Percentiles rank a stretch among this genome's conserved stretches.
phyloP scores from a whole-genome alignment of 116 monocot genomes.

The Zostera marina region DNA sequence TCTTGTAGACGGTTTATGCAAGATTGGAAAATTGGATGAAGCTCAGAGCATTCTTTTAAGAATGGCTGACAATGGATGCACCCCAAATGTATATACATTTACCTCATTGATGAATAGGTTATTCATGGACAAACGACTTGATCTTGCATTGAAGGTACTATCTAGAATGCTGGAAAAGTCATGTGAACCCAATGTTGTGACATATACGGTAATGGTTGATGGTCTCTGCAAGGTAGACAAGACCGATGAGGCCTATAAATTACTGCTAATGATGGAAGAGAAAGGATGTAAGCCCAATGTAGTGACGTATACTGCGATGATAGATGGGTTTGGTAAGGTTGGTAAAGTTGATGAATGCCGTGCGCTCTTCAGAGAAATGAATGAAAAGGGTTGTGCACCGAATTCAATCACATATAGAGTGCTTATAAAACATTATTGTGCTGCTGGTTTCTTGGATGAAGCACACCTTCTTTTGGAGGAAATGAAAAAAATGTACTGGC shows the following conservation, averaged over 20 bases:
- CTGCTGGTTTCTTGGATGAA: conserved; percentile 69
- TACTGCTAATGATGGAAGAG: conserved; percentile 74
- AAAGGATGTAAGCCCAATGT: conserved; percentile 91
- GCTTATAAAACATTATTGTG: conserved; percentile 79
- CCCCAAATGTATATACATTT: conserved; percentile 78
- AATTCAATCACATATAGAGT: conserved; percentile 86
- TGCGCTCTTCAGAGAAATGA: conserved; percentile 60
- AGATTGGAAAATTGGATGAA: conserved; percentile 62
- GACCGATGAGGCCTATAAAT: conserved; percentile 64
- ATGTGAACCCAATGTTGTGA: conserved; percentile 78
- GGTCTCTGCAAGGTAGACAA: conserved; percentile 86
- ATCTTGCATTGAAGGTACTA: conserved; percentile 73
- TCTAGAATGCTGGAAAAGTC: conserved; percentile 80
- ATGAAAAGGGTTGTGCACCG: conserved; percentile 58
- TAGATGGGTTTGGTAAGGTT: conserved; percentile 85
- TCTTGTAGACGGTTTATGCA: conserved; percentile 90
- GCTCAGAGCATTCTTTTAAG: conserved; percentile 59
- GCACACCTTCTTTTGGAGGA: conserved; percentile 61
- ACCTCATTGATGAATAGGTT: conserved; percentile 74
- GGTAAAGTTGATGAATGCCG: conserved; percentile 47
- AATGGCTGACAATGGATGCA: conserved; percentile 53
- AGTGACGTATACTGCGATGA: conserved; percentile 88
- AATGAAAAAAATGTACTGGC: conserved; percentile 95
- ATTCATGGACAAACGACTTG: conserved; percentile 81
- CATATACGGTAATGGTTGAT: conserved; percentile 96